Evolutionary conservation across 2,329 filamentous ascomycete genomes (phyloP).

Genomic region (Periglandula ipomoeae): DNA sequence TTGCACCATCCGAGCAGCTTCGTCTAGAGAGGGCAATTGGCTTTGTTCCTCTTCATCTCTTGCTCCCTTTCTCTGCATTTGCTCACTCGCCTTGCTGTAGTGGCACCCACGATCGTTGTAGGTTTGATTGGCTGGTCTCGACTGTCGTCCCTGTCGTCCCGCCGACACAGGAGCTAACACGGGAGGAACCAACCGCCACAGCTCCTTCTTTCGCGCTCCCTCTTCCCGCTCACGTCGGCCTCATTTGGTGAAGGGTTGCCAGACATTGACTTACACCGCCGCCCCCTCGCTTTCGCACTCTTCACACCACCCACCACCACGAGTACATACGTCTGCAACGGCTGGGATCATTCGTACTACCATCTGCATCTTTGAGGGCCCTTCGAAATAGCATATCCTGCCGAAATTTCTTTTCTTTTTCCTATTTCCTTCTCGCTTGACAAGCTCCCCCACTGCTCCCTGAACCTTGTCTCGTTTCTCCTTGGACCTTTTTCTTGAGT

Average conservation of each 20-base stretch:
- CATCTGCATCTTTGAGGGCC: background rate
- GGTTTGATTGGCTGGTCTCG: background rate
- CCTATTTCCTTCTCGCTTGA: background rate
- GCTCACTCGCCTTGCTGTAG: background rate
- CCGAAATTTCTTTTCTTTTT: background rate
- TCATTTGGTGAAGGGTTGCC: background rate
- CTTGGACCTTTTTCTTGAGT: background rate
- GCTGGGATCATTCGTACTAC: background rate
- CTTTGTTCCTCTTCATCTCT: background rate
- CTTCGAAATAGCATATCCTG: background rate
- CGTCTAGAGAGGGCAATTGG: background rate
- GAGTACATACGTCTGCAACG: background rate
- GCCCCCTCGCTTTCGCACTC: background rate
- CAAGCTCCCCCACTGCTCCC: background rate
- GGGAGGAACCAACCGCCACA: constrained; percentile 3
- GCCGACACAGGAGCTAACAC: background rate
- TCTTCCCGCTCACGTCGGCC: background rate
- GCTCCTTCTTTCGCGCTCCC: background rate
- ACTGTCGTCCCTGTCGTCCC: background rate
- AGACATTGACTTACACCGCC: constrained; percentile 10
- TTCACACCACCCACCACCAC: background rate
- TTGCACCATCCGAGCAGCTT: background rate
- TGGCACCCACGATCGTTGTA: constrained; percentile 3
- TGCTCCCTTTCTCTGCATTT: background rate
- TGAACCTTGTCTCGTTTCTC: background rate